Conservation (phyloP, 2,329 filamentous ascomycete species). For the Colletotrichum higginsianum region DNA sequence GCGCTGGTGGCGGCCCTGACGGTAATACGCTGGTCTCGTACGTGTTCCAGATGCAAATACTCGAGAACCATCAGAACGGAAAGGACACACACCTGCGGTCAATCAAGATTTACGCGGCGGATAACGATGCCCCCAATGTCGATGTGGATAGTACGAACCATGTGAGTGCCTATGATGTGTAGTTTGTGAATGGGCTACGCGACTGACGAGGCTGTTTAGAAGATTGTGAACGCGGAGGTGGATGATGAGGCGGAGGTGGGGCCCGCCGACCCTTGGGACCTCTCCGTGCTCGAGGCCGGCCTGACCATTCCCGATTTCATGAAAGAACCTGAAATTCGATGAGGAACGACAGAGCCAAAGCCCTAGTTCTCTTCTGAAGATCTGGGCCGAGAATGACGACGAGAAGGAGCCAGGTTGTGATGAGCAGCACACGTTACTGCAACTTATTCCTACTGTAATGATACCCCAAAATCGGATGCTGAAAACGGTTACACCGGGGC, state of each 20-base stretch:
- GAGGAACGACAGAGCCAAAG: conserved; percentile 18
- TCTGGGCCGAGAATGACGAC: not conserved
- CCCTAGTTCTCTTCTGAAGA: no score
- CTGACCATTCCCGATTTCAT: conserved; percentile 59
- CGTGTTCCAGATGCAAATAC: conserved; percentile 89
- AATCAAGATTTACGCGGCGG: conserved; percentile 84
- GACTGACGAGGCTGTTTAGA: conserved; percentile 37
- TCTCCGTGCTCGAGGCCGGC: conserved; percentile 50
- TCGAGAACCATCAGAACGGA: conserved; percentile 98
- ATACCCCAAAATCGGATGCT: conserved; percentile 32
- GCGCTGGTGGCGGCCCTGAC: conserved; percentile 71
- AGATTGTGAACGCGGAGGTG: conserved; percentile 13
- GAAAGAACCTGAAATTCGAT: conserved; percentile 60
- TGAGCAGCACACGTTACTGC: not conserved
- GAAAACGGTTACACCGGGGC: conserved; percentile 2
- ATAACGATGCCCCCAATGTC: conserved; percentile 61
- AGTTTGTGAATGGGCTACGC: not conserved
- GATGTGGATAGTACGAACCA: conserved; percentile 50
- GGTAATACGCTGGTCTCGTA: conserved; percentile 87
- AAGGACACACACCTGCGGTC: conserved; percentile 98
- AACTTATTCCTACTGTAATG: conserved; percentile 39
- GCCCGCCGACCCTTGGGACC: conserved; percentile 46
- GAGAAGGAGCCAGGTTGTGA: not conserved
- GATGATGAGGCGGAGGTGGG: conserved; percentile 25
- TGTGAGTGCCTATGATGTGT: conserved; percentile 18